Base-by-base conservation (phyloP, 257 asterid genomes). In the Nyctanthes arbortristis region DNA sequence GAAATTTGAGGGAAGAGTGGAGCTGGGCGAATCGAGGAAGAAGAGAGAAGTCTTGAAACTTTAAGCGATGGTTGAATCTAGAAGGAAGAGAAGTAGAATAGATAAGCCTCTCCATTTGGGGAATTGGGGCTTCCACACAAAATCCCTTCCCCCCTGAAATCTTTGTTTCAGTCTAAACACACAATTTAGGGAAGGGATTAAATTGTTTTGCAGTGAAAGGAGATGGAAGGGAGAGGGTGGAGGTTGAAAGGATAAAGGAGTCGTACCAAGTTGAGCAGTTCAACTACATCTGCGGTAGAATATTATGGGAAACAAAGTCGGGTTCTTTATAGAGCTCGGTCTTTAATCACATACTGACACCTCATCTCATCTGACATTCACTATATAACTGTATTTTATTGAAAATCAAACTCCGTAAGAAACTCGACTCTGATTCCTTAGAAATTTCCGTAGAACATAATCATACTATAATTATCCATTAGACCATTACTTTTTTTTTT, bases 91-190 rank as follows among this genome's bases (percentile, higher is more conserved):
- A 65, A 72, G 82, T 85, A 73, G 89, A 80, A 68, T 74, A 61
- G 81, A 91, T 78, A 61, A 91, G 87, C 77, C 89, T 85, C 84
- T 87, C 97, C 97, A 91, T 90, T 64, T 7, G 58, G 27, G 28
- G n/a, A 20, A 49, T 20, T 49, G 28, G 58, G 58, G 22, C 12
- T n/a, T n/a, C 29, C 58, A 5, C 58, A 27, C 18, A 45, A 18
- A 0, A 18, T 28, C 3, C 1, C 58, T 49, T 49, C 3, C 56
- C 14, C 14, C 22, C 22, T 49, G 58, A 6, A 22, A 29, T 49
- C 18, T 49, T 6, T 20, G 16, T 22, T 52, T 7, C 12, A 20
- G 5, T 49, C 28, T 2, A 14, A 52, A 22, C 8, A 7, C 6
- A 47, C 12, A 47, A 29, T n/a, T n/a, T n/a, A n/a, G n/a, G n/a